Percentiles rank a stretch among this genome's conserved stretches.
These are phyloP conservation scores for Pterocarpus santalinus DNA, from an alignment of 306 rosid species.

Conservation along the genomic window DNA sequence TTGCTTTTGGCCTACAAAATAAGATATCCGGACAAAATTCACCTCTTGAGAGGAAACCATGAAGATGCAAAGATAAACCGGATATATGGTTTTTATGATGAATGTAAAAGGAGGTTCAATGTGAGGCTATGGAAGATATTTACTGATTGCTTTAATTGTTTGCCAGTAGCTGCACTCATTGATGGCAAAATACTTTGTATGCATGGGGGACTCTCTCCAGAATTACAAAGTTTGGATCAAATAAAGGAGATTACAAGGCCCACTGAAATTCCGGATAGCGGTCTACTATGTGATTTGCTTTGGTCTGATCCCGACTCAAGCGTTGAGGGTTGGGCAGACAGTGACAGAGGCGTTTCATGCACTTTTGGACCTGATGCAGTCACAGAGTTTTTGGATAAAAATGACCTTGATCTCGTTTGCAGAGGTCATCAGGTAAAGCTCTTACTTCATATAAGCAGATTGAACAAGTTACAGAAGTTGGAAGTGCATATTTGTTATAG, in stretches of 20 bases:
- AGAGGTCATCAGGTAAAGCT: conserved; percentile 85
- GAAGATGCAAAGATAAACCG: conserved; percentile 92
- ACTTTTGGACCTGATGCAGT: conserved; percentile 76
- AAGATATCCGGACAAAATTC: conserved; percentile 71
- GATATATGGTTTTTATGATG: conserved; percentile 87
- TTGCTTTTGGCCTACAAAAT: conserved; percentile 86
- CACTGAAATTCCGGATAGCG: conserved; percentile 77
- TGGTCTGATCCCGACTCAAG: conserved; percentile 84
- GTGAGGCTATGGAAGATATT: conserved; percentile 91
- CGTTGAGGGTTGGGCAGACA: conserved; percentile 74
- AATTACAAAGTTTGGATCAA: conserved; percentile 71
- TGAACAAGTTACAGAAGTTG: not conserved
- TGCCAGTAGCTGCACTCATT: conserved; percentile 88
- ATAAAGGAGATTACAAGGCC: conserved; percentile 74
- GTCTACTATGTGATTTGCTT: conserved; percentile 86
- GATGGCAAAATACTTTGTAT: conserved; percentile 80
- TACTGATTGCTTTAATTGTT: conserved; percentile 82
- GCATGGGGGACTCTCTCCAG: conserved; percentile 91
- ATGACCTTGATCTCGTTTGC: conserved; percentile 83
- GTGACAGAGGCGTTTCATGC: conserved; percentile 81
- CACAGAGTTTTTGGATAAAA: conserved; percentile 70
- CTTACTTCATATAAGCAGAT: conserved; percentile 12
- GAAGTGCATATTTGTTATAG: not conserved
- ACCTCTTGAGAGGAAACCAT: conserved; percentile 86
- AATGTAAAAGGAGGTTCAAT: conserved; percentile 89